These are phyloP conservation scores for Blastomyces percursus DNA, from an alignment of 2,329 filamentous ascomycete genomes.

Conservation along the genomic window DNA sequence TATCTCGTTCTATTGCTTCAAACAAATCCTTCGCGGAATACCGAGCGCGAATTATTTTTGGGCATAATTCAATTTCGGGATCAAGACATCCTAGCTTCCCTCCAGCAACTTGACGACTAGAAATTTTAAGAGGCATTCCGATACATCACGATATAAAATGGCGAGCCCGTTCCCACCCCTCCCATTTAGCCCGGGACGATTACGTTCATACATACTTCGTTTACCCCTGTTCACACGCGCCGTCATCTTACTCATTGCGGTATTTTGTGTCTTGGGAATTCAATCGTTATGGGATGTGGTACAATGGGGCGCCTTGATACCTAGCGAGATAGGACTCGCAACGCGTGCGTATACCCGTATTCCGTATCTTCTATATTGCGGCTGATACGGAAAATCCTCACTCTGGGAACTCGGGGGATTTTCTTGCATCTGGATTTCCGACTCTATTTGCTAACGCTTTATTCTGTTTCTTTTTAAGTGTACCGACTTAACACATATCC, in stretches of 20 bases:
- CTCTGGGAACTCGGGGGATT: neutral
- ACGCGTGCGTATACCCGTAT: conserved; percentile 49
- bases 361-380: neutral
- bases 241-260: conserved; percentile 54
- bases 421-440: neutral
- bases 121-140: neutral
- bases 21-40: neutral
- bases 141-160: conserved; percentile 24
- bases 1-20: neutral
- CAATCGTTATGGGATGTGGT: conserved; percentile 61
- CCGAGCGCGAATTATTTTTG: neutral
- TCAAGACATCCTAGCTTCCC: neutral
- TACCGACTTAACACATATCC: conserved; percentile 90
- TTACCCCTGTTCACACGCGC: conserved; percentile 79
- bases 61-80: neutral
- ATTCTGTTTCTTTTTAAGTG: conserved; percentile 43
- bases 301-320: conserved; percentile 69
- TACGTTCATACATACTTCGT: conserved; percentile 70
- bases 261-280: conserved; percentile 58
- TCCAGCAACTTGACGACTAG: neutral
- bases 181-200: conserved; percentile 59
- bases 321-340: conserved; percentile 59
- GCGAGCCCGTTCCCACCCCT: conserved; percentile 40
- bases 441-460: conserved; percentile 3
- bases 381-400: neutral